Percentiles rank a stretch among this genome's conserved stretches.
Evolutionary conservation across 768 basidiomycete species (phyloP).

Genomic region (Pleurotus cornucopiae): DNA sequence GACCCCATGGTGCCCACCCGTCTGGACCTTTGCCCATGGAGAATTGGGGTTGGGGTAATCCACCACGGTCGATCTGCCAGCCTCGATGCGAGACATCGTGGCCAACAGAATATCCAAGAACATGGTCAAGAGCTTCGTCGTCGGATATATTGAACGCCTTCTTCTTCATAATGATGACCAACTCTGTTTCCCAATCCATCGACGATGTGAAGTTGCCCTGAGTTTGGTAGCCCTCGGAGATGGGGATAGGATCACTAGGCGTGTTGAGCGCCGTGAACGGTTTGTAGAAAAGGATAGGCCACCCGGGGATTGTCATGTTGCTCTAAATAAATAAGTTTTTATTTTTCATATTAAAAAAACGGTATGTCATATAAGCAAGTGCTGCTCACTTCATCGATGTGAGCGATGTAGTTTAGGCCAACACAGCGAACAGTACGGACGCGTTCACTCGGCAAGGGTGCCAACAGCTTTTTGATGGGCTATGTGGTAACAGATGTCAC

Average conservation of each 20-base stretch:
- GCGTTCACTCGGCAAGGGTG: constrained; percentile 28
- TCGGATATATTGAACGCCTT: constrained; percentile 38
- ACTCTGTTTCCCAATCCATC: constrained; percentile 39
- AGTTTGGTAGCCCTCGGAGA: constrained; percentile 33
- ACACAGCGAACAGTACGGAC: constrained; percentile 33
- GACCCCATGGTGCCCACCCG: constrained; percentile 39
- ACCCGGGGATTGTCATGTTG: constrained; percentile 28
- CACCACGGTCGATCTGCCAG: constrained; percentile 41
- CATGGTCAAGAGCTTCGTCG: constrained; percentile 36
- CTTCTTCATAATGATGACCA: constrained; percentile 38
- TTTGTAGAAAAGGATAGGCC: constrained; percentile 33
- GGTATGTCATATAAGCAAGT: neutral
- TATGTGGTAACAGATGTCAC: constrained; percentile 7
- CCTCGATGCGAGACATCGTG: constrained; percentile 40
- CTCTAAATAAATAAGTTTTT: constrained; percentile 15
- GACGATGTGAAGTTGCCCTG: constrained; percentile 34
- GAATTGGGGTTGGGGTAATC: constrained; percentile 35
- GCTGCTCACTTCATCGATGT: constrained; percentile 24
- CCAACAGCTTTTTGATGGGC: constrained; percentile 28
- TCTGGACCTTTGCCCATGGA: constrained; percentile 41
- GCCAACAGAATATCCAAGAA: constrained; percentile 35
- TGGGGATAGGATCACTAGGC: constrained; percentile 29
- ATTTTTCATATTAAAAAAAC: too few species aligned
- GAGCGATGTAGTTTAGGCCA: constrained; percentile 31
- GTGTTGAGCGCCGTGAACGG: constrained; percentile 31